phyloP scores from a whole-genome alignment of 441 rosid genomes.

The Syzygium syzygioides region DNA sequence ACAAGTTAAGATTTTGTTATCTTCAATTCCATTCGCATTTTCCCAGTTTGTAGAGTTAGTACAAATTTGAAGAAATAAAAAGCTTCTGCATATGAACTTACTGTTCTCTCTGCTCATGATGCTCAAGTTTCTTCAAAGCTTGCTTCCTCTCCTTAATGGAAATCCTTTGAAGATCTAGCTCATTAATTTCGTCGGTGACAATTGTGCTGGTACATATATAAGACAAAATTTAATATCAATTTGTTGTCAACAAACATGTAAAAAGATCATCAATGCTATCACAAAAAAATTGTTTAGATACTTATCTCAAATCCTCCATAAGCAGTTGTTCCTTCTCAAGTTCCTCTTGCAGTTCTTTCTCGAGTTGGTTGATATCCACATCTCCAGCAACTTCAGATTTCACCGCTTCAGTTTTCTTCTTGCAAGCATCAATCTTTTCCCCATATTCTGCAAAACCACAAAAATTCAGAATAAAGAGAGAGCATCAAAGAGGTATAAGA shows the following conservation, averaged over 20 bases:
- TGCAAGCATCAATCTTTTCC: slow-evolving; percentile 47
- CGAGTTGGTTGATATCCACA: slow-evolving; percentile 31
- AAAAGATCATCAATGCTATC: background rate
- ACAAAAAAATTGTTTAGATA: slow-evolving; percentile 2
- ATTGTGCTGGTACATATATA: slow-evolving; percentile 29
- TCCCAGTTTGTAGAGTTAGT: background rate
- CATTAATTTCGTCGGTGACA: slow-evolving; percentile 27
- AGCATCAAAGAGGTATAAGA: background rate
- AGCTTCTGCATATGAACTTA: slow-evolving; percentile 20
- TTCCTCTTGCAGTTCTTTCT: slow-evolving; percentile 43
- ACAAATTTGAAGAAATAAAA: background rate
- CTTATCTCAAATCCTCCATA: slow-evolving; percentile 60
- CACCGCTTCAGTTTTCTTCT: slow-evolving; percentile 52
- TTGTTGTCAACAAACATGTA: background rate
- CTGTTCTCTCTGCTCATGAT: slow-evolving; percentile 38
- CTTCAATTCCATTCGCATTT: background rate
- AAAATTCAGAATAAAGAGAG: background rate
- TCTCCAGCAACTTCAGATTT: slow-evolving; percentile 31
- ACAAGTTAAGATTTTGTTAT: background rate
- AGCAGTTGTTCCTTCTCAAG: slow-evolving; percentile 33
- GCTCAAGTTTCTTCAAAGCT: slow-evolving; percentile 33
- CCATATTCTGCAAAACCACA: slow-evolving; percentile 30
- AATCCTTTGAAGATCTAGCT: slow-evolving; percentile 36
- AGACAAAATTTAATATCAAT: slow-evolving; percentile 11
- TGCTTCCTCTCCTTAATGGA: slow-evolving; percentile 38